A percentile compares a stretch with the other conserved stretches of the same genome.
Evolutionary conservation across 495 filamentous ascomycete genomes (phyloP).

Genomic region (Hypoxylon lienhwacheense): DNA sequence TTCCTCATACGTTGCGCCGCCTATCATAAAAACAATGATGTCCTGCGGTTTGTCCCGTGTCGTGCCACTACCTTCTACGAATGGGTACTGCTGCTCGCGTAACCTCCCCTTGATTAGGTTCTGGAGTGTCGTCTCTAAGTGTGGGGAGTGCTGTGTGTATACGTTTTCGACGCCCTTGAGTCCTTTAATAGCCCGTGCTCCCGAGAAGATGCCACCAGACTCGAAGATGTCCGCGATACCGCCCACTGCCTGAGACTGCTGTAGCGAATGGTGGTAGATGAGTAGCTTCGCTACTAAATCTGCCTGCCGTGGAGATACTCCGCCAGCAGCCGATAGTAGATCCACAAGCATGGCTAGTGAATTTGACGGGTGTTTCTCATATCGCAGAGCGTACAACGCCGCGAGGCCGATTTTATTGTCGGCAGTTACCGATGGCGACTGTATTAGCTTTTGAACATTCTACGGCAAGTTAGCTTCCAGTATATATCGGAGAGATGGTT

Average conservation of each 20-base stretch:
- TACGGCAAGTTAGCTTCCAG: constrained; percentile 37
- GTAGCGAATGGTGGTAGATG: constrained; percentile 79
- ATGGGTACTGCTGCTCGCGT: constrained; percentile 83
- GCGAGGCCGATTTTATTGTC: constrained; percentile 85
- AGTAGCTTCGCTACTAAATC: constrained; percentile 76
- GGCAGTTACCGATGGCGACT: constrained; percentile 68
- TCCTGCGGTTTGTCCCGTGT: constrained; percentile 96
- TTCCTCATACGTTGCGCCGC: constrained; percentile 93
- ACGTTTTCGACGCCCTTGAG: constrained; percentile 98
- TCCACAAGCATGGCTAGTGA: constrained; percentile 80
- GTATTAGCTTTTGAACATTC: constrained; percentile 84
- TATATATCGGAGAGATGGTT: not conserved
- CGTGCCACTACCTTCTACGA: constrained; percentile 80
- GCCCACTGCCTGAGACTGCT: constrained; percentile 66
- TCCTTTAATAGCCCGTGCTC: constrained; percentile 88
- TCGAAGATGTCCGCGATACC: constrained; percentile 91
- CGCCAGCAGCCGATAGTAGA: constrained; percentile 74
- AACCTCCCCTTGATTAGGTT: constrained; percentile 90
- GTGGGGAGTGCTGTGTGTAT: constrained; percentile 94
- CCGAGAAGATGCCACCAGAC: constrained; percentile 85
- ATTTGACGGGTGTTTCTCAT: constrained; percentile 80
- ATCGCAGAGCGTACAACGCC: constrained; percentile 89
- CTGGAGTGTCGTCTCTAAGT: constrained; percentile 82
- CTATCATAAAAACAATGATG: constrained; percentile 90
- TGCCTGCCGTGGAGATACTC: constrained; percentile 70